Base-by-base conservation (phyloP, 352 stramenopile genomes). In the Pythium apleroticum region DNA sequence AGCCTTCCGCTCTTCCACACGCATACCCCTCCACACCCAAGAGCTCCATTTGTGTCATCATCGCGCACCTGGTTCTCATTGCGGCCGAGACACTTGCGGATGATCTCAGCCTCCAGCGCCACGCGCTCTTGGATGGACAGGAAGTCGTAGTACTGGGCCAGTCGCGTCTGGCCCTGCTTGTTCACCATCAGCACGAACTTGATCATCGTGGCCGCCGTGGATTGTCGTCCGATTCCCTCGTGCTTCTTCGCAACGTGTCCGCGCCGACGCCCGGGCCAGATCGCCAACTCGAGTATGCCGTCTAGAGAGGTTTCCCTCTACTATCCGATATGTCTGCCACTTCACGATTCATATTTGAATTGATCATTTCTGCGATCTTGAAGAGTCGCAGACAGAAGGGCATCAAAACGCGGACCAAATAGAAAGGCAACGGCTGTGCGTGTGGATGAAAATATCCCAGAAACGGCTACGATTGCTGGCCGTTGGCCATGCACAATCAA, bases 91-190 rank as follows among this genome's bases (percentile, higher is more conserved):
- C 97, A 99, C 74, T 99, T 99, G 61, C 98, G 96, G 72, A 99
- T 99, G 68, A 99, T 99, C 82, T 99, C 95, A 24, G 93, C 97
- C 78, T 99, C 98, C 25, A 99, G 80, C 31, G 97, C 97, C 19
- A 98, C 95, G 64, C 98, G 89, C 80, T 99, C 97, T 63, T 98
- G 93, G 78, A 99, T 99, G 31, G 93, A 92, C 57, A 99, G 88
- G 86, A 98, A 99, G 86, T 99, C 96, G 74, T 99, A 99, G 81
- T 99, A 99, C 60, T 98, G 97, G 8, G 97, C 98, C 55, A 99
- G 86, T n/a, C 98, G 91, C 53, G 98, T 99, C 84, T 99, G 98
- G 45, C 98, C 98, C 76, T 99, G 97, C 83, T 99, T 99, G 81
- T 99, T 98, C 60, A 98, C 95, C 91, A 98, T 97, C 48, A 98